Evolutionary conservation across 306 rosid genomes (phyloP).

Genomic region (Inga laurina): DNA sequence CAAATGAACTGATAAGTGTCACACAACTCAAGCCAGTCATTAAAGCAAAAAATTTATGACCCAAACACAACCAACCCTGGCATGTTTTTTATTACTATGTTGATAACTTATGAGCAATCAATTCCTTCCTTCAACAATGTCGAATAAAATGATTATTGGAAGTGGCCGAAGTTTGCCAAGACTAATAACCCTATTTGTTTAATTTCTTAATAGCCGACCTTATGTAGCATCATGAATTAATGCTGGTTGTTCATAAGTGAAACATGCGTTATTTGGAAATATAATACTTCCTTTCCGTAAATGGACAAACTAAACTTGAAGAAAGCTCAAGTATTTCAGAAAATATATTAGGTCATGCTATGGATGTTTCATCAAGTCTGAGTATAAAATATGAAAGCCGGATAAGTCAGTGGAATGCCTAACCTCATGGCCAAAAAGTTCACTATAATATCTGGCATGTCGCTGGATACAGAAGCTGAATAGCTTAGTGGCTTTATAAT

Average conservation of each 20-base stretch:
- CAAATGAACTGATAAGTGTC: neutral
- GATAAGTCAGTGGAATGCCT: slow-evolving; percentile 30
- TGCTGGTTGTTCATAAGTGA: neutral
- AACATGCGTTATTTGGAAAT: neutral
- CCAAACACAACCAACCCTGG: neutral
- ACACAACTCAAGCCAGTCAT: neutral
- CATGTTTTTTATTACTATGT: neutral
- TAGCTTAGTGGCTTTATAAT: slow-evolving; percentile 75
- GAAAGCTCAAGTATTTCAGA: slow-evolving; percentile 9
- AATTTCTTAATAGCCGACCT: neutral
- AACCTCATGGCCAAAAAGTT: slow-evolving; percentile 75
- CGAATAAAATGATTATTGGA: neutral
- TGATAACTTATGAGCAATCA: neutral
- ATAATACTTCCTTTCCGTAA: neutral
- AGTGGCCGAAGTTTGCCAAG: neutral
- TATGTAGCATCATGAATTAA: neutral
- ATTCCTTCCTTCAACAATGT: neutral
- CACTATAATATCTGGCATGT: slow-evolving; percentile 53
- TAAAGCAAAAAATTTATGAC: neutral
- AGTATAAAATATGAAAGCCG: neutral
- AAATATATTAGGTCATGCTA: neutral
- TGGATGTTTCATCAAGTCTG: slow-evolving; percentile 7
- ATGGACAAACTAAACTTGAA: neutral
- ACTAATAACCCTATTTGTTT: neutral
- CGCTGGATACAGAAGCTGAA: slow-evolving; percentile 51